Evolutionary conservation across 495 filamentous ascomycete species (phyloP), one percentile per base, ranked within the genome.

Genomic region (Tuber aestivum): DNA sequence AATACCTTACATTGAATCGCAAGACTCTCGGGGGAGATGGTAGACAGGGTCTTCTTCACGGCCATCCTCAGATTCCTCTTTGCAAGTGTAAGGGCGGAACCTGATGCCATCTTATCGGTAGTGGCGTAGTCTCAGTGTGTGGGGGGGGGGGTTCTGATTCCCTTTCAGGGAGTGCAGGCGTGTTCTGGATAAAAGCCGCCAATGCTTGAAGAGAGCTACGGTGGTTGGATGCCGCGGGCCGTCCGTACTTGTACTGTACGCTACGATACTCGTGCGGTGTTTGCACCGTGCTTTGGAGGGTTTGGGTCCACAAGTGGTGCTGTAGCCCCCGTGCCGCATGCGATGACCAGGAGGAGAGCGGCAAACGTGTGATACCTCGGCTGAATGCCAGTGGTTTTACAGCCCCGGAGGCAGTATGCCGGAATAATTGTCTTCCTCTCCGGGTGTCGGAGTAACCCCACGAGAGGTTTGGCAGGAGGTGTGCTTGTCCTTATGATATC

Each of bases 51-150:
- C 44, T 77, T 74, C 74, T 82, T 82, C 32, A 80, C 72, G 40
- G 72, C 38, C n/a, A 72, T 75, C 42, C 81, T 74, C 23, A 82
- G 80, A 32, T 79, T 75, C n/a, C 77, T 75, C 61, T 82, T 82
- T 32, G 80, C 73, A 27, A 75, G 45, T 20, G 68, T 40, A 71
- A 80, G 72, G 20, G 73, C 56, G 23, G 80, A 69, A 41, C 44
- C 50, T 23, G 78, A 70, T 1, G 76, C 37, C 78, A 79, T 79
- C 32, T 77, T 68, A 41, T 32, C 38, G 38, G 38, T 40, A 40
- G 38, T 65, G 32, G 56, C 3, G 27, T 65, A 6, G 27, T 12
- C 56, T 20, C 14, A 1, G 56, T 0, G n/a, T n/a, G n/a, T n/a
- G n/a, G n/a, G n/a, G n/a, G n/a, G n/a, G n/a, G n/a, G n/a, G n/a